Base-by-base conservation (phyloP, 176 grass and related monocot species). In the Tillandsia leiboldiana region DNA sequence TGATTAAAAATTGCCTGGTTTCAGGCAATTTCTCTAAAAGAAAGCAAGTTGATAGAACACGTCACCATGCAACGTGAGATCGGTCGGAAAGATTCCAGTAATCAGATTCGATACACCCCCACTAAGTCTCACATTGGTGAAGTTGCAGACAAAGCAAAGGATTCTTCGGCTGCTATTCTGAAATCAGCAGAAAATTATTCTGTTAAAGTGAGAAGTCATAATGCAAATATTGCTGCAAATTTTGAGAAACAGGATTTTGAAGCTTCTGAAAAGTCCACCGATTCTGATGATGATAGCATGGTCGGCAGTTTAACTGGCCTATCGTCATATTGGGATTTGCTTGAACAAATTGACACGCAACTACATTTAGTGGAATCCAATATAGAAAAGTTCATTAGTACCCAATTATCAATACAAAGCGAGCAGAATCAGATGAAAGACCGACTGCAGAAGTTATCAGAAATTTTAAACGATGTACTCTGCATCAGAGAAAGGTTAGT, bases 1-100 rank as follows among this genome's bases (percentile, higher is more conserved):
- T 24, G 49, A 26, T 70, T 15, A 11, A 49, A 51, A 61, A 9
- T 72, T 71, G 17, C 6, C 12, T 84, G 48, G 69, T 79, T 83
- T 51, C 86, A 90, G 93, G 89, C 77, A 29, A 97, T 97, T 83
- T 92, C 86, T 0, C 50, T 87, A 66, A 92, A 97, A 77, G 85
- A 97, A 75, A 92, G 79, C 70, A 84, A 90, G 78, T 81, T 97
- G 77, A 97, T 97, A 65, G 84, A 85, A 52, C 78, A 77, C 58
- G 66, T 77, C 3, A 74, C 81, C 2, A 82, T 85, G 79, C 69
- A 62, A 66, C 73, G 79, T 69, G 69, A 69, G 70, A 76, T 18
- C 15, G 10, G 69, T 48, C 54, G 18, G 22, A 49, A 82, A 48
- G 68, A 63, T 10, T 85, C 76, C 12, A 58, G 53, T 64, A 53